These are phyloP conservation scores for Fraxinus greggii DNA, from an alignment of 305 asterid genomes.

Conservation along the genomic window DNA sequence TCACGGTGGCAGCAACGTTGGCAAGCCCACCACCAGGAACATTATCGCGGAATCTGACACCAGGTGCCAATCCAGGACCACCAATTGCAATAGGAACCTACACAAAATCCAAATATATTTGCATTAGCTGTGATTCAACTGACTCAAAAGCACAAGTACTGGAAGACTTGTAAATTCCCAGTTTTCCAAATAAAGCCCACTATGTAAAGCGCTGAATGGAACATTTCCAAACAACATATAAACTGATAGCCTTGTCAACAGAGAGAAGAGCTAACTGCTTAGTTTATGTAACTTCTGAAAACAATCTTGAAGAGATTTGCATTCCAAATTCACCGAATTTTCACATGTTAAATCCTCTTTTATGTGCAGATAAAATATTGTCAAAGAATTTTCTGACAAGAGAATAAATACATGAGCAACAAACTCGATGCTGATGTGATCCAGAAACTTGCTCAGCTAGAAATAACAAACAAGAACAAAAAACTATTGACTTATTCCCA, in stretches of 20 bases:
- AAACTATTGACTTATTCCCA: not conserved
- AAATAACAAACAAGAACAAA: not conserved
- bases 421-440: not conserved
- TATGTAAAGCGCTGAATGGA: not conserved
- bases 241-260: not conserved
- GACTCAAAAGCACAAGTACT: not conserved
- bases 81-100: constrained; percentile 98
- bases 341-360: not conserved
- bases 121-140: not conserved
- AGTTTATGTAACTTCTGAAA: not conserved
- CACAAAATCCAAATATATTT: not conserved
- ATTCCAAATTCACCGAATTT: not conserved
- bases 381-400: not conserved
- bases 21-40: constrained; percentile 81
- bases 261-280: not conserved
- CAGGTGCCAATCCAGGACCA: constrained; percentile 80
- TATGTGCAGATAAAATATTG: not conserved
- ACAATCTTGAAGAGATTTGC: not conserved
- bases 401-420: not conserved
- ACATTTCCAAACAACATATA: not conserved
- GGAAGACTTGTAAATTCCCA: not conserved
- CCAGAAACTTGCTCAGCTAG: not conserved
- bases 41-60: constrained; percentile 80
- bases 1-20: constrained; percentile 88
- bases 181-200: not conserved